Evolutionary conservation across 805 yeast genomes (phyloP), one percentile per base, ranked within the genome.

Genomic region (Saturnispora galanensis): DNA sequence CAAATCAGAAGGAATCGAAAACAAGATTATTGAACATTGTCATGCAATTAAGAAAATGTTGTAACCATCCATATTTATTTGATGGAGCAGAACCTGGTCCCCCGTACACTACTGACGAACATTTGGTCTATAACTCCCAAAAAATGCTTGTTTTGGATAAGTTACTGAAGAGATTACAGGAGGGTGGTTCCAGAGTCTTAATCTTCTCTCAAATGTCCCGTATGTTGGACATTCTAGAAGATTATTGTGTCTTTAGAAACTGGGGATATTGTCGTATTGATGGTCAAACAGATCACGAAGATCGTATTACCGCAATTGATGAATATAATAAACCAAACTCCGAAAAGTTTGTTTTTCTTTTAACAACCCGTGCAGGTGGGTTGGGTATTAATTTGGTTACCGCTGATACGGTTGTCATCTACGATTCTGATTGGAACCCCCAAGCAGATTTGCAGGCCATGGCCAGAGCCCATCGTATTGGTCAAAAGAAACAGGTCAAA

Each of bases 21-120:
- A 88, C 97, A 1, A 72, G 97, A 46, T 68, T 93, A 50, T 70
- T 90, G 47, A 90, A 90, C 58, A 90, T 90, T 55, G 97, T 90
- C 11, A 90, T 90, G 97, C 97, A 90, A 64, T 70, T 90, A 51
- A 74, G 97, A 56, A 90, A 90, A 62, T 90, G 97, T 62, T 90
- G 97, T 62, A 90, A 93, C 60, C 98, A 93, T 64, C 97, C 97
- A 0, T 90, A 93, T 62, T 67, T 90, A 44, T 93, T 93, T 57
- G 97, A 90, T 60, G 97, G 98, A n/a, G 98, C 97, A 1, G 97
- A 89, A 63, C 97, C 97, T 0, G 97, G 97, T 9, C 97, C 97
- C 1, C 97, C 97, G 1, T 90, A 72, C 57, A 90, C 97, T 1
- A 90, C 95, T 1, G 97, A 88, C 62, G 97, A 89, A 62, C 97